Base-by-base conservation (phyloP, 345 rosid genomes). In the Ceriops tagal region DNA sequence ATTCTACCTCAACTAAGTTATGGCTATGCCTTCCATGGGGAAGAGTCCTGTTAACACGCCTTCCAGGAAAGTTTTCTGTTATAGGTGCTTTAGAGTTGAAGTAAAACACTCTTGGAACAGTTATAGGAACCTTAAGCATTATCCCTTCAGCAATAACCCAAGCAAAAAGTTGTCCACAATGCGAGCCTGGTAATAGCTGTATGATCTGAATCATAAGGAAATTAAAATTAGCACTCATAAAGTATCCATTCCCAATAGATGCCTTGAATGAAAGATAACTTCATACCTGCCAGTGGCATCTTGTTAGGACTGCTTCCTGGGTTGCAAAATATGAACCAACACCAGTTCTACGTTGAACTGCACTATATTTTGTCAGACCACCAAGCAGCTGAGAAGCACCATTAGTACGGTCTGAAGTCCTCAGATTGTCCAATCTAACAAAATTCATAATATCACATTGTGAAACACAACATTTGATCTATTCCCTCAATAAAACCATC, bases 91-190 rank as follows among this genome's bases (percentile, higher is more conserved):
- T 93, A 67, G 88, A 88, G 82, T 89, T 93, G 55, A 93, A 83
- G 78, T 89, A 91, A 74, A 87, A 89, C 64, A 89, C 89, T 78
- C 93, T 80, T 62, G 92, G 96, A 83, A 88, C 80, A 34, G 75
- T 80, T 74, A 93, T 64, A 79, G 97, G 96, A 71, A 91, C 84
- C 82, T 88, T 93, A 71, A 88, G 81, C 98, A 93, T 93, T 76
- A 91, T 82, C 76, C 93, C 98, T 68, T 93, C 87, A 70, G 84
- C 95, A 78, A 91, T 85, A 58, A 89, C 87, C 98, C 98, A 93
- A 62, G 98, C 96, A 37, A 73, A 86, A 85, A 88, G 83, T 35
- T 78, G 82, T 24, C 98, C 95, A 31, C 56, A 71, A 47, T 61
- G 86, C 55, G 90, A 65, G 80, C 85, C 83, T 39, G 92, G 91